Evolutionary conservation across 2,329 filamentous ascomycete species (phyloP).

Genomic region (Pestalotiopsis fici): DNA sequence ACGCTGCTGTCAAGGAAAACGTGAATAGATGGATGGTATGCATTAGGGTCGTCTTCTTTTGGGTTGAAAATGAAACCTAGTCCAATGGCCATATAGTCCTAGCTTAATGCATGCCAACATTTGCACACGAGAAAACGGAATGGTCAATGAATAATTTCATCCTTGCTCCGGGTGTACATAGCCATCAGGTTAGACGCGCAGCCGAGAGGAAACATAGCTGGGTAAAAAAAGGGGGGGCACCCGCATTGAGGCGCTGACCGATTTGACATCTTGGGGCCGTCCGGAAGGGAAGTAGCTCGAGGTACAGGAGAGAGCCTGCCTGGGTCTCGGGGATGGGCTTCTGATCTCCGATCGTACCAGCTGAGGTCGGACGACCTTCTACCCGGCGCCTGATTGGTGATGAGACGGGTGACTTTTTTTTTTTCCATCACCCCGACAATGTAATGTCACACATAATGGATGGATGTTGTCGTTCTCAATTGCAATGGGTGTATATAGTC

Average conservation of each 20-base stretch:
- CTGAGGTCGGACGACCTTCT: constrained; percentile 9
- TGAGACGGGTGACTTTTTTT: not conserved
- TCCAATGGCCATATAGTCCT: too few species aligned
- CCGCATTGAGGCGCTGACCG: not conserved
- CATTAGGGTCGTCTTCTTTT: too few species aligned
- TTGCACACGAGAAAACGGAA: not conserved
- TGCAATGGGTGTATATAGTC: not conserved
- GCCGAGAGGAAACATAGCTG: not conserved
- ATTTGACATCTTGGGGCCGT: constrained; percentile 6
- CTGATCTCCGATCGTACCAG: constrained; percentile 7
- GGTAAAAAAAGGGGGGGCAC: not conserved
- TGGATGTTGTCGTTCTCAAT: not conserved
- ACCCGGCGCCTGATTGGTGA: constrained; percentile 4
- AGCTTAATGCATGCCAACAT: too few species aligned
- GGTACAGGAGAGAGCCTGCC: not conserved
- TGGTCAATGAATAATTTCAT: not conserved
- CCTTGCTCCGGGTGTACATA: not conserved
- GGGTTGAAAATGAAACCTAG: too few species aligned
- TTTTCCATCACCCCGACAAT: not conserved
- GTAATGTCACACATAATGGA: not conserved
- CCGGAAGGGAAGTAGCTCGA: not conserved
- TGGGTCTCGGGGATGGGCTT: not conserved
- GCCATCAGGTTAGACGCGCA: not conserved
- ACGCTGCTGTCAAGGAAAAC: too few species aligned
- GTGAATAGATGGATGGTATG: too few species aligned